These are phyloP conservation scores for Triticum monococcum DNA, from an alignment of 176 grass and related monocot genomes.

Conservation along the genomic window DNA sequence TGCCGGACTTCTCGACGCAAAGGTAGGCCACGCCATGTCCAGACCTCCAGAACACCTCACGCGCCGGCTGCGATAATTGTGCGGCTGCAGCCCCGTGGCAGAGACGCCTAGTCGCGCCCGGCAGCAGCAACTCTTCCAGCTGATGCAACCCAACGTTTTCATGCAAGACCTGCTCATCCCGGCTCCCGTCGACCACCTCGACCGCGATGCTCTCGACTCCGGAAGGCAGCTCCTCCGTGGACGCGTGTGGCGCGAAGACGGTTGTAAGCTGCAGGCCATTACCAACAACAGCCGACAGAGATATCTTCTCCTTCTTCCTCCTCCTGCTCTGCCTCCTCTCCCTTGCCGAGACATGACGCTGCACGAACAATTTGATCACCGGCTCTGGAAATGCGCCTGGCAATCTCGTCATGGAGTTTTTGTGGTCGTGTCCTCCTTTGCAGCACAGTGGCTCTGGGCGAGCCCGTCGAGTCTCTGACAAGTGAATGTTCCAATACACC, in stretches of 20 bases:
- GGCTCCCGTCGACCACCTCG: neutral
- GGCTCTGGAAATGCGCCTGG: neutral
- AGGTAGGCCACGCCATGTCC: slow-evolving; percentile 13
- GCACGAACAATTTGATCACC: neutral
- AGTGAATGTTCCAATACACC: slow-evolving; percentile 9
- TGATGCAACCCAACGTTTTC: neutral
- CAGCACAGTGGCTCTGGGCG: slow-evolving; percentile 17
- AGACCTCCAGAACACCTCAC: slow-evolving; percentile 15
- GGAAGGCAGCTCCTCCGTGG: neutral
- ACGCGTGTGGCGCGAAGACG: neutral
- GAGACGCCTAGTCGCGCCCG: neutral
- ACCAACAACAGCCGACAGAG: neutral
- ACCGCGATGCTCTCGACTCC: neutral
- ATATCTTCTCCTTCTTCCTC: neutral
- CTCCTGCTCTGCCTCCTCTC: neutral
- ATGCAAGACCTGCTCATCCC: neutral
- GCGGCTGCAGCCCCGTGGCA: neutral
- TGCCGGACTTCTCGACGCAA: neutral
- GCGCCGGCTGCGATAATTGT: neutral
- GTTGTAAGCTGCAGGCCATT: neutral
- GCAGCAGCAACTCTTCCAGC: neutral
- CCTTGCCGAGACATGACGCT: neutral
- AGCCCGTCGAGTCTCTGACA: neutral
- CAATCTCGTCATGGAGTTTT: neutral
- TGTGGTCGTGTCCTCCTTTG: neutral